Conservation (phyloP, 1,284 basidiomycete genomes). For the Thelephora terrestris region DNA sequence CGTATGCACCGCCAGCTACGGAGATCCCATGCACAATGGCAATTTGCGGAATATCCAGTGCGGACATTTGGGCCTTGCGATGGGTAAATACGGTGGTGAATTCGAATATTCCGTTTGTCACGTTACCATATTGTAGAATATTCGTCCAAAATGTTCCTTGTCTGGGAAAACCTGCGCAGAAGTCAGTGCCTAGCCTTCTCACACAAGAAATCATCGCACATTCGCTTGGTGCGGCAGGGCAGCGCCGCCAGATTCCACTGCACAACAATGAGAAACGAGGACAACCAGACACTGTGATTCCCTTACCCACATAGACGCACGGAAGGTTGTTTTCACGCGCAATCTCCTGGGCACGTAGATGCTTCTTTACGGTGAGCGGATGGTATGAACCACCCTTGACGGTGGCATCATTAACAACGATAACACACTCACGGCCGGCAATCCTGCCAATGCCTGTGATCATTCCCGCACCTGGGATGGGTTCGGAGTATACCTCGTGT, state of each 20-base stretch:
- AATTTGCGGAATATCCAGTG: conserved; percentile 84
- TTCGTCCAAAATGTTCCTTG: conserved; percentile 89
- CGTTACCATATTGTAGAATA: conserved; percentile 92
- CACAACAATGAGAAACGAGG: conserved; percentile 1
- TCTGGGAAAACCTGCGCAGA: conserved; percentile 64
- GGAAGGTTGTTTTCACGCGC: conserved; percentile 85
- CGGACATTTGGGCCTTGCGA: conserved; percentile 81
- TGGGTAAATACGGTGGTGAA: not conserved
- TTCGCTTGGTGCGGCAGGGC: conserved; percentile 90
- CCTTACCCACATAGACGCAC: conserved; percentile 82
- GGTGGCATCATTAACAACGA: conserved; percentile 90
- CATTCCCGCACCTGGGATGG: conserved; percentile 82
- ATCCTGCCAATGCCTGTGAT: conserved; percentile 85
- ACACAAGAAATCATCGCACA: conserved; percentile 28
- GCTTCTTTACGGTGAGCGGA: conserved; percentile 93
- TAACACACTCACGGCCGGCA: conserved; percentile 75
- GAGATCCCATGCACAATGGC: conserved; percentile 92
- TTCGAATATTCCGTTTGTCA: not conserved
- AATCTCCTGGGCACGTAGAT: conserved; percentile 88
- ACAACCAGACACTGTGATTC: not conserved
- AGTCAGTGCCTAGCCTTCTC: not conserved
- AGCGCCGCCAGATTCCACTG: conserved; percentile 91
- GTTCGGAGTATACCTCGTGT: conserved; percentile 78
- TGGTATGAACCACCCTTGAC: conserved; percentile 93
- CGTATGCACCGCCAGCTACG: conserved; percentile 87